Conservation (phyloP, 495 filamentous ascomycete species). For the Parathielavia hyrcaniae region DNA sequence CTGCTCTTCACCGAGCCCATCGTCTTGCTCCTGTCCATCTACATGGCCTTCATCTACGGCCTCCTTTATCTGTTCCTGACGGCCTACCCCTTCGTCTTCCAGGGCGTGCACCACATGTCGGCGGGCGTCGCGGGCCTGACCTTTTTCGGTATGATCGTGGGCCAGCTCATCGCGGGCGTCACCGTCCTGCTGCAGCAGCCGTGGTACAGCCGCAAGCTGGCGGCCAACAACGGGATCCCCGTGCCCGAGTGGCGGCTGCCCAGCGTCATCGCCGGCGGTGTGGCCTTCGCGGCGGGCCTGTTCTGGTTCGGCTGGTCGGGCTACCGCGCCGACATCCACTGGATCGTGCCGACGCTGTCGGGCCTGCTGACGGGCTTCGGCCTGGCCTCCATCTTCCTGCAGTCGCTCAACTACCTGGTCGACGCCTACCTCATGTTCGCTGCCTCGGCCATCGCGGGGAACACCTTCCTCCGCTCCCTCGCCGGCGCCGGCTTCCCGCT, state of each 20-base stretch:
- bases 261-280: slow-evolving; percentile 68
- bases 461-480: slow-evolving; percentile 78
- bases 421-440: slow-evolving; percentile 87
- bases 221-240: slow-evolving; percentile 64
- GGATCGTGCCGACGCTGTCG: slow-evolving; percentile 74
- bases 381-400: slow-evolving; percentile 75
- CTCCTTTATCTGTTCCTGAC: slow-evolving; percentile 76
- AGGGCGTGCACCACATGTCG: slow-evolving; percentile 60
- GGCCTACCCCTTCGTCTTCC: slow-evolving; percentile 75
- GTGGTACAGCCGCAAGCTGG: slow-evolving; percentile 60
- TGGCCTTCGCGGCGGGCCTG: slow-evolving; percentile 65
- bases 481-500: slow-evolving; percentile 75
- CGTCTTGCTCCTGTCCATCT: slow-evolving; percentile 64
- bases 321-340: slow-evolving; percentile 58
- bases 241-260: slow-evolving; percentile 85
- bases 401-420: slow-evolving; percentile 79
- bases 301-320: slow-evolving; percentile 89
- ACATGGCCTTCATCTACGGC: slow-evolving; percentile 77
- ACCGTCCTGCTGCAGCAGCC: slow-evolving; percentile 62
- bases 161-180: slow-evolving; percentile 61
- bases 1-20: slow-evolving; percentile 79
- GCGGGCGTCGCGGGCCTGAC: slow-evolving; percentile 65
- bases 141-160: slow-evolving; percentile 74
- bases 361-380: slow-evolving; percentile 55
- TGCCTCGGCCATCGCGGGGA: slow-evolving; percentile 81